Base-by-base conservation (phyloP, 345 rosid genomes). In the Eucalyptus regnans region DNA sequence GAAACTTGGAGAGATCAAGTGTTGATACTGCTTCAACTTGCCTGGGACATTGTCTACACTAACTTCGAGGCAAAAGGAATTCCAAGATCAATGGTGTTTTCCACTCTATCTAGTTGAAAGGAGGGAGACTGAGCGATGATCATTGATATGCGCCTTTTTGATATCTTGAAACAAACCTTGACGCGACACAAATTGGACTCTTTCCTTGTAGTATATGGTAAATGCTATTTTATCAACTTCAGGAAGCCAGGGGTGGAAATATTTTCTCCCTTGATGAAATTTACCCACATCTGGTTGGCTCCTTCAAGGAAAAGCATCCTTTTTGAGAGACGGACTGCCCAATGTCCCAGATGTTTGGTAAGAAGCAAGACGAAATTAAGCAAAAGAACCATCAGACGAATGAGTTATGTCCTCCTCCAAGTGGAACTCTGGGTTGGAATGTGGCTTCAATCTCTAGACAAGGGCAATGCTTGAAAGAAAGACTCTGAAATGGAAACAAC, bases 341-440 rank as follows among this genome's bases (percentile, higher is more conserved):
- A 20, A 18, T 76, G 29, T 6, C 2, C 29, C 48, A 41, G 84
- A 76, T 76, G 84, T 3, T 41, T 20, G 83, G 48, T 9, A n/a
- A 48, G 18, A 76, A 43, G 52, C 9, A 15, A n/a, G 58, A 49
- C 18, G 13, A 88, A 76, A 48, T 52, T 50, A 27, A 29, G 62
- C 84, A 51, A 66, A 64, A 18, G 87, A 58, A 87, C 66, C 87
- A 37, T 86, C 92, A 96, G 12, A 95, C 43, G 93, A 95, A 97
- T 84, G 97, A 95, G 89, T 92, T 92, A 86, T 91, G 80, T 86
- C 99, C 98, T 87, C 99, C 98, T 27, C 98, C 98, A 14, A 96
- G 98, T 48, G 97, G 98, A 88, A 95, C 95, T 91, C 94, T 94
- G 64, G 99, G 98, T 90, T 93, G 93, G 93, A 95, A 96, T 88